phyloP scores from a whole-genome alignment of 2,329 filamentous ascomycete species.

The Trichophyton verrucosum region DNA sequence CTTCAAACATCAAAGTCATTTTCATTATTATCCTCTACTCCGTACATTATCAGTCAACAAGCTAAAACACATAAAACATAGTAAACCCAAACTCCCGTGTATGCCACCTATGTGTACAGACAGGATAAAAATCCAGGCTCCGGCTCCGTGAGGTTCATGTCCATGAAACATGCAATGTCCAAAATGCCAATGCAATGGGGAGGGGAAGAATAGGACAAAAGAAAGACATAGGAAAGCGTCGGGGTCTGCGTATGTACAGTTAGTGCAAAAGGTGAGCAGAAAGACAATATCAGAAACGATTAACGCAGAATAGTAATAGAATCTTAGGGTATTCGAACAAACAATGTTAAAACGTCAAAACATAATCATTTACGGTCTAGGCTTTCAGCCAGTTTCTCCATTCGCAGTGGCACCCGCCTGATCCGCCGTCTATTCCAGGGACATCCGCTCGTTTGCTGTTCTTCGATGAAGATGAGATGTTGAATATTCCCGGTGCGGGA shows the following conservation, averaged over 20 bases:
- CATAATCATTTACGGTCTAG: not conserved
- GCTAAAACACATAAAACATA: too few relatives aligned
- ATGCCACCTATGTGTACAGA: not conserved
- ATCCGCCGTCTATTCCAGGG: slow-evolving; percentile 42
- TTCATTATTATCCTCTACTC: too few relatives aligned
- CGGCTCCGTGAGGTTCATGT: not conserved
- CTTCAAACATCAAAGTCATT: too few relatives aligned
- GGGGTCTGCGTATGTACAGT: not conserved
- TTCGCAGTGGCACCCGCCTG: slow-evolving; percentile 46
- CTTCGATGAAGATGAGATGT: slow-evolving; percentile 13
- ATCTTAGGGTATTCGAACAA: not conserved
- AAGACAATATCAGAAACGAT: not conserved
- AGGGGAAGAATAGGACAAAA: not conserved
- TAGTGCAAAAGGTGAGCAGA: not conserved
- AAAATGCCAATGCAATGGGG: not conserved
- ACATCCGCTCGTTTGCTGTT: slow-evolving; percentile 15
- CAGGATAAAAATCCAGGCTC: not conserved
- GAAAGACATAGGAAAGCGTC: not conserved
- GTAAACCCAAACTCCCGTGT: not conserved
- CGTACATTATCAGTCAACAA: too few relatives aligned
- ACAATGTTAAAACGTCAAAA: not conserved
- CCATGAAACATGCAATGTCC: not conserved
- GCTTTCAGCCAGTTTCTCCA: slow-evolving; percentile 41
- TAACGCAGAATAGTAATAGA: not conserved
- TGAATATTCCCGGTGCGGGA: slow-evolving; percentile 36